phyloP scores from a whole-genome alignment of 2,329 filamentous ascomycete species.

The Arthrobotrys iridis region DNA sequence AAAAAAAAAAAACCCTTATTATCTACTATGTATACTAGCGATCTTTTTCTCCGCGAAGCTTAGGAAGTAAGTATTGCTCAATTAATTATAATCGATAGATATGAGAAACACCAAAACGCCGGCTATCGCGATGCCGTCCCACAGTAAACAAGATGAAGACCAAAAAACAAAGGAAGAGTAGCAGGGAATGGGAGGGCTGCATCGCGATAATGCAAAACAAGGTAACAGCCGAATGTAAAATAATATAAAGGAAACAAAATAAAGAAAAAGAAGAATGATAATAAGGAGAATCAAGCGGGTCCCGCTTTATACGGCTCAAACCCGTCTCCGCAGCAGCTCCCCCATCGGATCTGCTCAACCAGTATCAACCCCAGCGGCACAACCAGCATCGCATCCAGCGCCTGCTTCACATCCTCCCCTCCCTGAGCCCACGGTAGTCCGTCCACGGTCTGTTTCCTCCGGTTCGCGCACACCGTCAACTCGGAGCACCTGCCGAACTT shows the following conservation, averaged over 20 bases:
- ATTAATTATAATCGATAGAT: too few relatives aligned
- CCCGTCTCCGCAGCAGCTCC: slow-evolving; percentile 50
- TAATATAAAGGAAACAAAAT: too few relatives aligned
- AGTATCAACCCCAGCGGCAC: slow-evolving; percentile 42
- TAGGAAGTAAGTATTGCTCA: too few relatives aligned
- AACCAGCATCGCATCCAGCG: slow-evolving; percentile 38
- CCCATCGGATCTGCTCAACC: slow-evolving; percentile 39
- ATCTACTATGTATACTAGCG: too few relatives aligned
- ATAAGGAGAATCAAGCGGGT: too few relatives aligned
- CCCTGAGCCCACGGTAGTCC: slow-evolving; percentile 30
- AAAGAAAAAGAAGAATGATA: too few relatives aligned
- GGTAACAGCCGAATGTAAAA: neutral
- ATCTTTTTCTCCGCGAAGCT: too few relatives aligned
- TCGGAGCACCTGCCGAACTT: slow-evolving; percentile 28
- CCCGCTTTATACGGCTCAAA: slow-evolving; percentile 10
- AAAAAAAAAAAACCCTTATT: neutral
- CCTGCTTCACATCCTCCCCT: slow-evolving; percentile 21
- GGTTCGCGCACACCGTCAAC: slow-evolving; percentile 46
- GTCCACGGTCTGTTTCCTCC: slow-evolving; percentile 21
- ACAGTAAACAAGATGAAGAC: neutral
- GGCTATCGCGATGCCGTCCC: neutral
- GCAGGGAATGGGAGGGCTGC: too few relatives aligned
- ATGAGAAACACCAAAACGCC: neutral
- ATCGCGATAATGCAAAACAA: neutral
- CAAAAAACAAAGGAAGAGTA: too few relatives aligned